These are phyloP conservation scores for Hypholoma fasciculare DNA, from an alignment of 768 basidiomycete genomes.

Conservation along the genomic window DNA sequence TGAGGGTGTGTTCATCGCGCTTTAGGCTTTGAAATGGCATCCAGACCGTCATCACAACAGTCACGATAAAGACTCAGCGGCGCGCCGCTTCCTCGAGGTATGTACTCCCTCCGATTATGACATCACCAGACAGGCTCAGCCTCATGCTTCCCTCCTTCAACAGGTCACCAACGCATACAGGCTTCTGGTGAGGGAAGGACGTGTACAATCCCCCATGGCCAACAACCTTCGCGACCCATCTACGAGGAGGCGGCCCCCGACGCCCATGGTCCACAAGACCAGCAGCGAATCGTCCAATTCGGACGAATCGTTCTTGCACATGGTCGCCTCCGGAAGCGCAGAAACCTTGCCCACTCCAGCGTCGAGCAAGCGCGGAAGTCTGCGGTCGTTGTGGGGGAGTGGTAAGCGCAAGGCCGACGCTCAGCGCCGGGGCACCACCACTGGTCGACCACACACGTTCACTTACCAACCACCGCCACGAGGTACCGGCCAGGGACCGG, in stretches of 20 bases:
- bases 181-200: conserved; percentile 43
- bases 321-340: conserved; percentile 24
- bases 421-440: conserved; percentile 16
- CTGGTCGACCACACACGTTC: conserved; percentile 13
- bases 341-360: conserved; percentile 31
- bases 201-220: conserved; percentile 11
- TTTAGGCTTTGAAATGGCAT: conserved; percentile 63
- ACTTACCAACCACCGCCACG: conserved; percentile 19
- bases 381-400: conserved; percentile 19
- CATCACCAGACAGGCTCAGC: background rate
- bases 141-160: background rate
- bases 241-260: conserved; percentile 4
- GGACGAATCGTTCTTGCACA: conserved; percentile 27
- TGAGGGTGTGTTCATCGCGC: conserved; percentile 19
- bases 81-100: conserved; percentile 61
- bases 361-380: conserved; percentile 26
- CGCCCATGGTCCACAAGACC: conserved; percentile 20
- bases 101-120: conserved; percentile 15
- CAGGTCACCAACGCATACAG: conserved; percentile 59
- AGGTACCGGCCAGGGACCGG: conserved; percentile 14
- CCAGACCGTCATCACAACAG: conserved; percentile 58
- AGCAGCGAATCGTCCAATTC: conserved; percentile 27
- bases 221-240: conserved; percentile 14
- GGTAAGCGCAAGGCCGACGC: conserved; percentile 20
- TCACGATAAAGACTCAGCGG: conserved; percentile 49